Evolutionary conservation across 2,329 filamentous ascomycete species (phyloP), one percentile per base, ranked within the genome.

Genomic region (Fusarium fujikuroi): DNA sequence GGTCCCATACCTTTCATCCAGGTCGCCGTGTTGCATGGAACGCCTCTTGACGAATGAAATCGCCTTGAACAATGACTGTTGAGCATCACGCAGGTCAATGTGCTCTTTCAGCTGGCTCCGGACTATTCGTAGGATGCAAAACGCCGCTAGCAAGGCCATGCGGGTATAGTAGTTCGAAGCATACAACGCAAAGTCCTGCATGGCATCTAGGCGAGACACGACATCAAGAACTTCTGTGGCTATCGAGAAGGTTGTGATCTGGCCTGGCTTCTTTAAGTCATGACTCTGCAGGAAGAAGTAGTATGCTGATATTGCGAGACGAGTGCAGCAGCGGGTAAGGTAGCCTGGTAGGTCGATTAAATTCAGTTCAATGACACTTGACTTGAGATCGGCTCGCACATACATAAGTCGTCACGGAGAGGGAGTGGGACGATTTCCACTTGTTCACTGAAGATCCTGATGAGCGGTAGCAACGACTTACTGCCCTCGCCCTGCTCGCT

Each of bases 131-230:
- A 60, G 36, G 36, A 60, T 60, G 25, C 58, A 60, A 34, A 60
- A 56, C 7, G 58, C 58, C 23, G 46, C 58, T 18, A 60, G 58
- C 47, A 60, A 60, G n/a, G 25, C 28, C 58, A 60, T 56, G 11
- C 46, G 58, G 7, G 58, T 60, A 34, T 60, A 42, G 36, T 18
- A 54, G 21, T 60, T 60, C n/a, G 58, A 60, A 30, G 58, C 46
- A n/a, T 56, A 23, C 16, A 60, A 60, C 12, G 58, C 46, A 3
- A 60, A 60, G 36, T 60, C 57, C 25, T 60, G 46, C 58, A 32
- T 56, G 6, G 58, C 58, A 56, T 60, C 58, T 42, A 60, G 32
- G 16, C 58, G 58, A 30, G 58, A 56, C 46, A 60, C 46, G n/a
- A 34, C 34, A 56, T 60, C 58, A 19, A 56, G 36, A 14, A 60